phyloP scores from a whole-genome alignment of 352 stramenopile species.

The Blastocystis sp. region DNA sequence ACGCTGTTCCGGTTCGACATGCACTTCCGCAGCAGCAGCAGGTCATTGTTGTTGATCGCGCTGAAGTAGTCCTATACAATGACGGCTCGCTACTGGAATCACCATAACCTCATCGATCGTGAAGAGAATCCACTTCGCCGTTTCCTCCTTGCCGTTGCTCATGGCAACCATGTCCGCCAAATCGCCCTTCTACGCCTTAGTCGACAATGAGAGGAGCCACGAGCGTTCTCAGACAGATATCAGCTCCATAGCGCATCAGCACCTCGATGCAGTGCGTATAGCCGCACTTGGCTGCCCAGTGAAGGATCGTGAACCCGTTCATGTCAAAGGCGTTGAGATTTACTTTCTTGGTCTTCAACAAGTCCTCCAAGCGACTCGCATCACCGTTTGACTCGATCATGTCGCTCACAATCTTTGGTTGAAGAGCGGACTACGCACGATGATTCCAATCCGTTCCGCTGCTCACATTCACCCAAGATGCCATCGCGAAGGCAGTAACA shows the following conservation, averaged over 20 bases:
- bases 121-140: not conserved
- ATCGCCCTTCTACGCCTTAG: not conserved
- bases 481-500: not conserved
- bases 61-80: not conserved
- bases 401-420: not conserved
- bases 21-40: not conserved
- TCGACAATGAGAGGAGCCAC: not conserved
- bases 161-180: not conserved
- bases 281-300: not conserved
- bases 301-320: conserved; percentile 1
- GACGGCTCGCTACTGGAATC: no score
- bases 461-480: not conserved
- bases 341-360: not conserved
- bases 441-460: not conserved
- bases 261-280: conserved; percentile 23
- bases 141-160: not conserved
- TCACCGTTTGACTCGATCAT: conserved; percentile 33
- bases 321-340: conserved; percentile 23
- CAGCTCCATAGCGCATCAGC: conserved; percentile 4
- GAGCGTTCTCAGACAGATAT: conserved; percentile 8
- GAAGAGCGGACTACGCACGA: conserved; percentile 3
- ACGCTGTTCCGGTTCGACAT: not conserved
- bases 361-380: not conserved
- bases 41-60: conserved; percentile 5
- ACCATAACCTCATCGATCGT: not conserved